Percentiles rank a stretch among this genome's conserved stretches.
Conservation (phyloP, 1,284 basidiomycete genomes). For the Inonotus obliquus region DNA sequence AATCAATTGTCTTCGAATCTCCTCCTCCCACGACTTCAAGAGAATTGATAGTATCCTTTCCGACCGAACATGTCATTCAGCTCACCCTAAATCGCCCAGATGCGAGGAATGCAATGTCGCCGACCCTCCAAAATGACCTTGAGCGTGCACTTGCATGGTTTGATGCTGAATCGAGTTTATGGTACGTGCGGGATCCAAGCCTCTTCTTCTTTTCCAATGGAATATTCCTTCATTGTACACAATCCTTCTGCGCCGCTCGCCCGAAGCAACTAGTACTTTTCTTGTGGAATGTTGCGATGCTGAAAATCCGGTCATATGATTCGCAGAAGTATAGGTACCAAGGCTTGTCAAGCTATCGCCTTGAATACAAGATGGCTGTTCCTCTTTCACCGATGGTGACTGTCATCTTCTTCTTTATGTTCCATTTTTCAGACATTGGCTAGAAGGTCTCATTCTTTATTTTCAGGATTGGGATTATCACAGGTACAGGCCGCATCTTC, state of each 20-base stretch:
- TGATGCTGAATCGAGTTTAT: constrained; percentile 65
- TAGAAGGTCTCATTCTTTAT: not conserved
- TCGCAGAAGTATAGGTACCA: not conserved
- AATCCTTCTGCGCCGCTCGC: not conserved
- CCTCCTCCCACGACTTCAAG: constrained; percentile 45
- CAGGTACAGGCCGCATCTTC: constrained; percentile 73
- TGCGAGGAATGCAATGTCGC: constrained; percentile 70
- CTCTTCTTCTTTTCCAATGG: not conserved
- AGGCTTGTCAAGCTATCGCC: not conserved
- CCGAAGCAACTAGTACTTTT: not conserved
- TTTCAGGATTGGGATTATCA: constrained; percentile 69
- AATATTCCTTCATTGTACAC: not conserved
- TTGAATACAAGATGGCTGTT: not conserved
- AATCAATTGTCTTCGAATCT: not conserved
- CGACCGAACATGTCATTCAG: constrained; percentile 62
- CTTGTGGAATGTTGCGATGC: not conserved
- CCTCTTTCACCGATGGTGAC: not conserved
- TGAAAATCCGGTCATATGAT: not conserved
- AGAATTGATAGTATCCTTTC: constrained; percentile 56
- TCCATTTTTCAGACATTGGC: not conserved
- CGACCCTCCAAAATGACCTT: constrained; percentile 54
- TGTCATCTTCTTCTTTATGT: not conserved
- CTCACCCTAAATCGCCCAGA: constrained; percentile 74
- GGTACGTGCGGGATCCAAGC: constrained; percentile 39
- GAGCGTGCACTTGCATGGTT: constrained; percentile 67